Conservation (phyloP, 2,329 filamentous ascomycete genomes). For the Monilinia fructicola region DNA sequence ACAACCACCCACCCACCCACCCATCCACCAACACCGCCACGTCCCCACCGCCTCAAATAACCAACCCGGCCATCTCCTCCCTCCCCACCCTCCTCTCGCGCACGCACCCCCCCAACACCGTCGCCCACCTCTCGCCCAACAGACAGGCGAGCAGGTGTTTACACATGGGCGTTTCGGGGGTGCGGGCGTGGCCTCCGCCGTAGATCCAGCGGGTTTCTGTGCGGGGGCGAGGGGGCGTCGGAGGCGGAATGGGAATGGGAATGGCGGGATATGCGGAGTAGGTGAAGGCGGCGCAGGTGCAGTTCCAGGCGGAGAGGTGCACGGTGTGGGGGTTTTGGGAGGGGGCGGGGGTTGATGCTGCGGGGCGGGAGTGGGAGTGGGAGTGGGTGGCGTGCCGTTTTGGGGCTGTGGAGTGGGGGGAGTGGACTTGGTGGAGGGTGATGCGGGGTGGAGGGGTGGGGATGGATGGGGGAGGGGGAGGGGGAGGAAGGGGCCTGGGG, state of each 20-base stretch:
- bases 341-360: not conserved
- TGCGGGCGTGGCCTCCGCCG: conserved; percentile 45
- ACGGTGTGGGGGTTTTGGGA: conserved; percentile 61
- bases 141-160: conserved; percentile 89
- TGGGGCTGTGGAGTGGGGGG: conserved; percentile 40
- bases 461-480: conserved; percentile 25
- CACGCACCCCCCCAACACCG: conserved; percentile 56
- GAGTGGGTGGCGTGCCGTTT: conserved; percentile 31
- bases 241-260: too few species aligned
- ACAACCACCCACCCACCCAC: too few species aligned
- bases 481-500: not conserved
- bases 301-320: conserved; percentile 76
- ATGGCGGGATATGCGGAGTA: conserved; percentile 62
- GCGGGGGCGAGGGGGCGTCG: too few species aligned
- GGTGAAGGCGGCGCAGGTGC: conserved; percentile 82
- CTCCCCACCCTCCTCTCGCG: conserved; percentile 54
- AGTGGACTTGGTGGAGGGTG: conserved; percentile 33
- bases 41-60: not conserved
- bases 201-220: conserved; percentile 44
- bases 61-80: conserved; percentile 74
- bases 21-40: not conserved
- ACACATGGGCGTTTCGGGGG: conserved; percentile 58
- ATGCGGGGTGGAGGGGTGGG: not conserved
- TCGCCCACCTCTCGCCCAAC: conserved; percentile 64
- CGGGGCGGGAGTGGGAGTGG: conserved; percentile 22